Evolutionary conservation across 768 basidiomycete species (phyloP), one percentile per base, ranked within the genome.

Genomic region (Tylopilus vinaceipallidus): DNA sequence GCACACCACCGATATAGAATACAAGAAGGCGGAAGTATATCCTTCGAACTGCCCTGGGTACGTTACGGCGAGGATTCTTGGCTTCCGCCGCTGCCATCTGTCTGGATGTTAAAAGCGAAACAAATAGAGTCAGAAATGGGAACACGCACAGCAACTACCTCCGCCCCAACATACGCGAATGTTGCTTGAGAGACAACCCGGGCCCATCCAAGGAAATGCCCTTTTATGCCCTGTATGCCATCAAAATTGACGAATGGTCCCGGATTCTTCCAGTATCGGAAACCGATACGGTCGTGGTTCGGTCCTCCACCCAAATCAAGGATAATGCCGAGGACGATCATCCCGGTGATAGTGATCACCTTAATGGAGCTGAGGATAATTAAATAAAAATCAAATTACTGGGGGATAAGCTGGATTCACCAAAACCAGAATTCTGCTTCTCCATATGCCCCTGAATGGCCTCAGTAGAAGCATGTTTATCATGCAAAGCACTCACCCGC

Each of bases 141-240:
- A 29, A 29, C 27, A n/a, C n/a, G n/a, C 49, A 71, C 67, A 35
- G 71, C 72, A 32, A 73, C 70, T 17, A 69, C 60, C 56, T 82
- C 82, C 2, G 79, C 77, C 26, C 81, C 82, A 43, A 76, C 73
- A 61, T 73, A 80, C 13, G 78, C 75, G 66, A 81, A 82, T 19
- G 79, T 76, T 17, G 82, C 82, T 54, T 80, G 77, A 24, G 72
- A 72, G 54, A 80, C 71, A 34, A 78, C 80, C 68, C 70, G 19
- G n/a, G n/a, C n/a, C n/a, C n/a, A n/a, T n/a, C n/a, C n/a, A n/a
- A 73, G 49, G 70, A 83, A 82, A 17, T 70, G 70, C 20, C 80
- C 80, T 38, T 69, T 71, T 1, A 63, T 47, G 3, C 80, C 80
- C 24, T 47, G 30, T 42, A 74, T 72, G 16, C 53, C 55, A 41